Evolutionary conservation across 225 moss, liverwort and hornwort genomes (phyloP), one percentile per base, ranked within the genome.

Genomic region (Climacium dendroides): DNA sequence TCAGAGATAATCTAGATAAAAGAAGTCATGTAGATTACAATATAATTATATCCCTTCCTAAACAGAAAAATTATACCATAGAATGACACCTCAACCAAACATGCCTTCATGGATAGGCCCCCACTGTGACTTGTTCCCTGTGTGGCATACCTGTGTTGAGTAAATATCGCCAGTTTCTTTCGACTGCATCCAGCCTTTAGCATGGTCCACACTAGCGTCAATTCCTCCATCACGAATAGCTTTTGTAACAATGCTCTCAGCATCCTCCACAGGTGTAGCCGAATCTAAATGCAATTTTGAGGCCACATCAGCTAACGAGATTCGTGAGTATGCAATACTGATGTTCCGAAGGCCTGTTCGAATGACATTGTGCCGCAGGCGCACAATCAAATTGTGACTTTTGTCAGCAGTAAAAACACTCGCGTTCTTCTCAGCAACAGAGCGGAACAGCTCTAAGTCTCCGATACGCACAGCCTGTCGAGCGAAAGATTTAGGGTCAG

Each of bases 141-240:
- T 13, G 67, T 65, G 80, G 43, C 86, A 59, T 91, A 94, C 94
- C 94, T 98, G 98, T 19, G 98, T 98, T 37, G 96, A 96, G 79
- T 98, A 98, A 59, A 98, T 96, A 86, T 98, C 98, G 83, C 98
- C 98, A 63, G 98, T 96, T 85, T 98, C 98, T 91, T 96, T 98
- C 67, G 98, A 98, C 87, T 96, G 96, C 98, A 98, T 96, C 98
- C 96, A 98, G 54, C 98, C 96, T 91, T 95, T 94, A 26, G 92
- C 93, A 86, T 96, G 98, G 60, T 98, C 98, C 55, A 96, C 96
- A 89, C 91, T 94, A 35, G 96, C 98, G 89, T 98, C 98, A 77
- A 98, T 96, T 64, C 98, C 98, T 85, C 98, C 98, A 93, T 98
- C 98, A 25, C 98, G 96, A 87, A 98, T 98, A 69, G 98, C 98